Percentiles rank a stretch among this genome's conserved stretches.
Evolutionary conservation across 768 basidiomycete species (phyloP).

Genomic region (Tylopilus plumbeoviolaceoides): DNA sequence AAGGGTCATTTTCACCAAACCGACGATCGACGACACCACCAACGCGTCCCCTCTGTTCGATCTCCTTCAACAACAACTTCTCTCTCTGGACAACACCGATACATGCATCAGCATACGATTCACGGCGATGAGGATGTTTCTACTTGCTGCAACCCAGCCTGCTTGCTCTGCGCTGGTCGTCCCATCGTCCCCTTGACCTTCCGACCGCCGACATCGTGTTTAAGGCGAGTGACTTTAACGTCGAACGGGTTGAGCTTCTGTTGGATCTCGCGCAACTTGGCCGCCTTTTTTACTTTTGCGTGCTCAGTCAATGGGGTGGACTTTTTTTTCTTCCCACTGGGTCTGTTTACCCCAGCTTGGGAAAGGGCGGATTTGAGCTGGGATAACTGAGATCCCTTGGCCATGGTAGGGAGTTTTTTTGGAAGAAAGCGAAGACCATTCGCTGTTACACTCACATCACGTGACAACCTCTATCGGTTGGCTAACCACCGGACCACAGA

Average conservation of each 20-base stretch:
- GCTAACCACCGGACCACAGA: neutral
- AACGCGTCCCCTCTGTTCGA: slow-evolving; percentile 71
- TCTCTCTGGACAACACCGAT: slow-evolving; percentile 53
- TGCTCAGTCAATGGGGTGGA: slow-evolving; percentile 53
- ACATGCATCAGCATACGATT: slow-evolving; percentile 4
- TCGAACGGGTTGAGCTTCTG: slow-evolving; percentile 92
- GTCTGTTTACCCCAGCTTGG: slow-evolving; percentile 71
- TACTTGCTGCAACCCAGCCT: slow-evolving; percentile 87
- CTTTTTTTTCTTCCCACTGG: slow-evolving; percentile 66
- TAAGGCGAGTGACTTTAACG: slow-evolving; percentile 84
- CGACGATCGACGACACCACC: slow-evolving; percentile 92
- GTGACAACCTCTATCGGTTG: neutral
- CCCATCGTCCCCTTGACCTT: slow-evolving; percentile 81
- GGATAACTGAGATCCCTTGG: slow-evolving; percentile 82
- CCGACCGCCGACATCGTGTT: slow-evolving; percentile 89
- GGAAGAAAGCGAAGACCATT: too few species aligned
- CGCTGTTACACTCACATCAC: too few species aligned
- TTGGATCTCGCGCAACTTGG: slow-evolving; percentile 80
- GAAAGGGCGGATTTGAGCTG: slow-evolving; percentile 87
- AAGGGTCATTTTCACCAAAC: slow-evolving; percentile 93
- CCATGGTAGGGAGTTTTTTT: slow-evolving; percentile 19
- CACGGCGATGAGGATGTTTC: slow-evolving; percentile 20
- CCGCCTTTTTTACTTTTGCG: slow-evolving; percentile 78
- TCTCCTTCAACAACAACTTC: slow-evolving; percentile 85
- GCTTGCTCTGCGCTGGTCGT: slow-evolving; percentile 82